phyloP scores from a whole-genome alignment of 495 filamentous ascomycete genomes.

The Evansstolkia leycettana region DNA sequence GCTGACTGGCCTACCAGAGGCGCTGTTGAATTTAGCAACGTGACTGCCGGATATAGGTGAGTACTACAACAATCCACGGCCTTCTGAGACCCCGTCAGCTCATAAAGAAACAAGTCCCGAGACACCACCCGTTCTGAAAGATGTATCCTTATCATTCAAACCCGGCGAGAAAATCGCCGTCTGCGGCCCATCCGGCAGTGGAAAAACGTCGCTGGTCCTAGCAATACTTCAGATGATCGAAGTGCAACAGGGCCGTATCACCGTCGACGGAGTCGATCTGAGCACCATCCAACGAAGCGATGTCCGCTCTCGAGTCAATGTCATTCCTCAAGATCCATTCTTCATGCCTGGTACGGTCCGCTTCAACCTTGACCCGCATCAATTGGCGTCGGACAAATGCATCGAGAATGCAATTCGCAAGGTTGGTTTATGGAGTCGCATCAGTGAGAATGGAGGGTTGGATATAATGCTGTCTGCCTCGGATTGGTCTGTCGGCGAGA shows the following conservation, averaged over 20 bases:
- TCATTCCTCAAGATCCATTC: constrained; percentile 41
- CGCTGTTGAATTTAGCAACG: neutral
- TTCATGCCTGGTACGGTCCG: constrained; percentile 33
- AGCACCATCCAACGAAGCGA: constrained; percentile 18
- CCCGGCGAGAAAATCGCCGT: constrained; percentile 21
- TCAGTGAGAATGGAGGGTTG: neutral
- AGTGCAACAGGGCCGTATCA: constrained; percentile 16
- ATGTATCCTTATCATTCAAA: constrained; percentile 8
- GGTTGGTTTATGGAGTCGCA: constrained; percentile 22
- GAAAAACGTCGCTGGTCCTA: constrained; percentile 28
- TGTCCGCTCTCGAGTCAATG: constrained; percentile 20
- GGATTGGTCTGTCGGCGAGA: neutral
- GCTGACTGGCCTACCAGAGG: neutral
- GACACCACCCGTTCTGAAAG: neutral
- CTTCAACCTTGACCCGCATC: constrained; percentile 33
- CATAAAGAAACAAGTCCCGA: neutral
- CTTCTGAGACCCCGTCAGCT: neutral
- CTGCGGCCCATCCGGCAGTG: constrained; percentile 25
- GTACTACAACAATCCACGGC: too few species aligned
- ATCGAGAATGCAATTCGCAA: constrained; percentile 25
- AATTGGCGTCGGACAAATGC: constrained; percentile 10
- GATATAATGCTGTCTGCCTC: neutral
- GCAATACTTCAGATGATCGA: constrained; percentile 32
- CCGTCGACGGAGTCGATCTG: constrained; percentile 29
- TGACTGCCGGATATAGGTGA: neutral